Percentiles rank a stretch among this genome's conserved stretches.
These are phyloP conservation scores for Phaeomoniella chlamydospora DNA, from an alignment of 2,329 filamentous ascomycete genomes.

Conservation along the genomic window DNA sequence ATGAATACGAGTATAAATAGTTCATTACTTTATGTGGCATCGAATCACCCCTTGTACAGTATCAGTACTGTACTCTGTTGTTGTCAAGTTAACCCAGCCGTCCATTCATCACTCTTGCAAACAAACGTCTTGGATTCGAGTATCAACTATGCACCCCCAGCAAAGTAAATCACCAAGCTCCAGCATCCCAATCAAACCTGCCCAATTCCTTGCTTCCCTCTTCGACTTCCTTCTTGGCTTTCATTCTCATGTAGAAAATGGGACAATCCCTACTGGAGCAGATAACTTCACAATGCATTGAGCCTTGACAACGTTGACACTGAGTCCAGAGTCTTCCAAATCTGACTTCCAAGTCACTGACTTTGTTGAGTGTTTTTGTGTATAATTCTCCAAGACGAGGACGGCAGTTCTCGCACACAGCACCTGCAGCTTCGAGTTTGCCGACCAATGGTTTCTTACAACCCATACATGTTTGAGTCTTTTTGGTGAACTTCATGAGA, in stretches of 20 bases:
- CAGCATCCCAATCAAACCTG: constrained; percentile 76
- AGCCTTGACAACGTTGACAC: constrained; percentile 93
- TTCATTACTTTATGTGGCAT: too few species aligned
- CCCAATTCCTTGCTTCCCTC: constrained; percentile 82
- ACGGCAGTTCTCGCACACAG: constrained; percentile 76
- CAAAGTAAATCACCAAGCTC: constrained; percentile 46
- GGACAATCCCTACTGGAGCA: constrained; percentile 93
- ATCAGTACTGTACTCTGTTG: too few species aligned
- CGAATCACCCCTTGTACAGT: too few species aligned
- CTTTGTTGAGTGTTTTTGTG: constrained; percentile 74
- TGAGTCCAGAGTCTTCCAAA: constrained; percentile 95
- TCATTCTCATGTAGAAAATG: constrained; percentile 99
- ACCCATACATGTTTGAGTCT: constrained; percentile 95
- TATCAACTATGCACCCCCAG: neutral
- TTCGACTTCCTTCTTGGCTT: constrained; percentile 97
- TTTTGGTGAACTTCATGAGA: constrained; percentile 96
- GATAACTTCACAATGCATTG: constrained; percentile 96
- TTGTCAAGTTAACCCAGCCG: too few species aligned
- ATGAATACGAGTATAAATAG: too few species aligned
- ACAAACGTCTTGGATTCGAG: too few species aligned
- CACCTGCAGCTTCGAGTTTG: constrained; percentile 66
- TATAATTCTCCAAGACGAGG: constrained; percentile 85
- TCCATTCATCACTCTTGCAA: too few species aligned
- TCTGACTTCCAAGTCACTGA: constrained; percentile 81
- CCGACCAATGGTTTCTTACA: constrained; percentile 90